A percentile compares a stretch with the other conserved stretches of the same genome.
Evolutionary conservation across 306 rosid genomes (phyloP).

Genomic region (Fagus sylvatica): DNA sequence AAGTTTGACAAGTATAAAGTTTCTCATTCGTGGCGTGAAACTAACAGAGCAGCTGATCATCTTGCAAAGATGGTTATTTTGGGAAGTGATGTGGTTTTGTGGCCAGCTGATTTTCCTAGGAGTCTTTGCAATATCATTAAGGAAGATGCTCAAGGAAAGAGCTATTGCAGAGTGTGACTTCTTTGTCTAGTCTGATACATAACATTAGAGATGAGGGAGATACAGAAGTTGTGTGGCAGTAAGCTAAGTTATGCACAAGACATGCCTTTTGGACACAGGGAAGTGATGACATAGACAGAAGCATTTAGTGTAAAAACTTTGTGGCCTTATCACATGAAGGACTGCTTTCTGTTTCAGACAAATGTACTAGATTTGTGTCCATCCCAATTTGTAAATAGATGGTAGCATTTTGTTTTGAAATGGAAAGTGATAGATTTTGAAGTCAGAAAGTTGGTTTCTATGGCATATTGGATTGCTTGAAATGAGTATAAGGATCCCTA

Average conservation of each 20-base stretch:
- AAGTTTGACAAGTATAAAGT: slow-evolving; percentile 43
- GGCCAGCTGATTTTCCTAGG: slow-evolving; percentile 51
- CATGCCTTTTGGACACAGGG: not conserved
- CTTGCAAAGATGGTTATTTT: slow-evolving; percentile 54
- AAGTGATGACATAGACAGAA: not conserved
- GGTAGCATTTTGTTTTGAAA: too few relatives aligned
- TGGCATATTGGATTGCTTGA: not conserved
- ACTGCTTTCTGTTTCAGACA: not conserved
- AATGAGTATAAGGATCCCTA: not conserved
- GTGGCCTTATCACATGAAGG: not conserved
- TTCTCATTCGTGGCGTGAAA: slow-evolving; percentile 72
- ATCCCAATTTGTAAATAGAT: not conserved
- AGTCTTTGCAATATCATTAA: slow-evolving; percentile 46
- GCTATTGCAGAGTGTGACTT: slow-evolving; percentile 41
- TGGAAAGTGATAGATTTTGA: too few relatives aligned
- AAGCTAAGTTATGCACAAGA: not conserved
- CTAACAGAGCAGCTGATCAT: slow-evolving; percentile 69
- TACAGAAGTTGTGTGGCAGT: not conserved
- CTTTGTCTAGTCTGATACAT: not conserved
- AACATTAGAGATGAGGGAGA: not conserved
- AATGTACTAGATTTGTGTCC: not conserved
- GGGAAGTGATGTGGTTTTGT: slow-evolving; percentile 48
- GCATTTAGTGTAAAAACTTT: not conserved
- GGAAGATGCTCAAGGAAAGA: slow-evolving; percentile 57
- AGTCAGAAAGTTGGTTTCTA: not conserved